Conservation (phyloP, 257 asterid genomes). For the Solanum raphanifolium region DNA sequence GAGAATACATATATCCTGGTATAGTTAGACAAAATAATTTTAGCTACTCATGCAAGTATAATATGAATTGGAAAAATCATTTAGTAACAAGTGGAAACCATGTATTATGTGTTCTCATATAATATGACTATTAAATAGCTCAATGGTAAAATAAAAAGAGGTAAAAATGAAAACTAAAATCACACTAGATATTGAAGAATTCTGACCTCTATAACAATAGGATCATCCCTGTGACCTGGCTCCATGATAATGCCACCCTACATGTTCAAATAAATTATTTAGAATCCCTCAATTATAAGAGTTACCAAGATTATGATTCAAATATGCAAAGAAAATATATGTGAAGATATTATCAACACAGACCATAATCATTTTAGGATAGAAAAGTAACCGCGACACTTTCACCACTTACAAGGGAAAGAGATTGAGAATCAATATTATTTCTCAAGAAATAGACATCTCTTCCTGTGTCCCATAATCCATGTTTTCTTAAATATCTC, state of each 20-base stretch:
- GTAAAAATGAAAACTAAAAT: neutral
- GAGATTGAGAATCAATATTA: neutral
- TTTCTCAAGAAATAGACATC: neutral
- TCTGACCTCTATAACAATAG: neutral
- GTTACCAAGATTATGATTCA: neutral
- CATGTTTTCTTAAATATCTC: too few relatives aligned
- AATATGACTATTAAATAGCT: neutral
- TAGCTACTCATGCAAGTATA: neutral
- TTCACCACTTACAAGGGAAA: neutral
- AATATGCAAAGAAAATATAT: too few relatives aligned
- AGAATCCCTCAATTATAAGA: neutral
- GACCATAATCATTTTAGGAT: neutral
- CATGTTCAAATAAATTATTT: neutral
- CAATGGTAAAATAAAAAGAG: neutral
- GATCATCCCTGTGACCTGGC: neutral
- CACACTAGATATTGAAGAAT: neutral
- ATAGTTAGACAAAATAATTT: neutral
- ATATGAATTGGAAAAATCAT: neutral
- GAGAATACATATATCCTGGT: neutral
- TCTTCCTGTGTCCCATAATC: neutral
- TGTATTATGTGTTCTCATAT: neutral
- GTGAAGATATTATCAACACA: neutral
- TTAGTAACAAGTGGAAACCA: too few relatives aligned
- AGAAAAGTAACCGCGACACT: neutral
- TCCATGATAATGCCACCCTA: neutral